Evolutionary conservation across 2,329 filamentous ascomycete species (phyloP).

Genomic region (Fusarium decemcellulare): DNA sequence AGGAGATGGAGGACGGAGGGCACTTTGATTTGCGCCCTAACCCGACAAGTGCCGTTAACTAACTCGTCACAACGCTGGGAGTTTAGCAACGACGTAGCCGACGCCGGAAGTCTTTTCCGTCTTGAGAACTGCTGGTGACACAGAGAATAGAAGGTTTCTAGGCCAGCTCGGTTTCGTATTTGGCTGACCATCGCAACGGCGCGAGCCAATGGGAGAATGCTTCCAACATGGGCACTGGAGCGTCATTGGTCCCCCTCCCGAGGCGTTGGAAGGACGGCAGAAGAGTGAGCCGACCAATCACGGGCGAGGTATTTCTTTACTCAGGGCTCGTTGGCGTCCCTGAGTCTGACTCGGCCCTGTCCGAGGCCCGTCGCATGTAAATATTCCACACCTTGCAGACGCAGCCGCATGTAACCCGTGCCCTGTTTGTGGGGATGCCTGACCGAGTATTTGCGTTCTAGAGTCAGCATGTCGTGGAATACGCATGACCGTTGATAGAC

Average conservation of each 20-base stretch:
- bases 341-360: slow-evolving; percentile 38
- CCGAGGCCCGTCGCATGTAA: neutral
- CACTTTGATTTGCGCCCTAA: slow-evolving; percentile 14
- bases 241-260: neutral
- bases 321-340: slow-evolving; percentile 14
- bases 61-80: neutral
- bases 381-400: slow-evolving; percentile 18
- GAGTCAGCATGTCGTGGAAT: neutral
- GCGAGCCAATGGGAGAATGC: slow-evolving; percentile 10
- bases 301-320: slow-evolving; percentile 39
- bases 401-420: slow-evolving; percentile 2
- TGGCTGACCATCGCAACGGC: slow-evolving; percentile 3
- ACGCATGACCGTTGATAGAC: slow-evolving; percentile 8
- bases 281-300: slow-evolving; percentile 31
- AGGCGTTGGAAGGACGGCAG: neutral
- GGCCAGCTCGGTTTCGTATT: neutral
- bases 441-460: neutral
- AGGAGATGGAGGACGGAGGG: slow-evolving; percentile 29
- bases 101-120: slow-evolving; percentile 1
- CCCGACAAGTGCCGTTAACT: neutral
- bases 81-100: neutral
- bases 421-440: slow-evolving; percentile 1
- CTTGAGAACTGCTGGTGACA: neutral
- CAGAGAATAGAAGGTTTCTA: neutral
- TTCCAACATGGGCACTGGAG: neutral